Evolutionary conservation across 768 basidiomycete species (phyloP), one percentile per base, ranked within the genome.

Genomic region (Mycena polygramma): DNA sequence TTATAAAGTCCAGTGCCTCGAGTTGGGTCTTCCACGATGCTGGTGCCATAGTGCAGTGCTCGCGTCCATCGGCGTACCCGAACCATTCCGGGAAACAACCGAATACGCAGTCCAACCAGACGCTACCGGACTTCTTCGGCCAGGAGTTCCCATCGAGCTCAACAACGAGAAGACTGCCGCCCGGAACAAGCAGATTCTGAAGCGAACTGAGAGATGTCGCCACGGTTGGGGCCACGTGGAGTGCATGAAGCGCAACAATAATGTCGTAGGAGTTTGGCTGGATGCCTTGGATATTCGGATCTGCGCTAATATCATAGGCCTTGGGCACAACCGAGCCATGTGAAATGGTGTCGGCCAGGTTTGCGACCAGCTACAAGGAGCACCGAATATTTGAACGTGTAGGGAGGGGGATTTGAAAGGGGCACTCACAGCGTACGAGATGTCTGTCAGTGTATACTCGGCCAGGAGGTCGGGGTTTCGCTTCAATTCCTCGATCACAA

Each of bases 61-160:
- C 36, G 5, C 65, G 60, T 1, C 14, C 59, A 10, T 68, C 67
- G 14, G 1, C 22, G 9, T n/a, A 62, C 11, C 35, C 36, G 41
- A 68, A 68, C 67, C 67, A 68, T 22, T 68, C 60, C 30, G 52
- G 36, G 19, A 68, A 62, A 13, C 60, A 37, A 8, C 67, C 67
- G 22, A 68, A 68, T 14, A 68, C 11, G 22, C n/a, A 61, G 36
- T 68, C 67, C 14, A 26, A 30, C 67, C 67, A 68, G 14, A 68
- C 17, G 46, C 43, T 55, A 2, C 67, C 67, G 10, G 49, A 13
- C 7, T 41, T 68, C 1, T 60, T n/a, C 22, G 3, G 9, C 67
- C 67, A 68, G 9, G 45, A 7, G 1, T 52, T 49, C 15, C 67
- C 54, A 39, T 68, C 60, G 0, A 57, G 37, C 19, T 68, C 67